These are phyloP conservation scores for Salix arbutifolia DNA, from an alignment of 345 rosid genomes.

Conservation along the genomic window DNA sequence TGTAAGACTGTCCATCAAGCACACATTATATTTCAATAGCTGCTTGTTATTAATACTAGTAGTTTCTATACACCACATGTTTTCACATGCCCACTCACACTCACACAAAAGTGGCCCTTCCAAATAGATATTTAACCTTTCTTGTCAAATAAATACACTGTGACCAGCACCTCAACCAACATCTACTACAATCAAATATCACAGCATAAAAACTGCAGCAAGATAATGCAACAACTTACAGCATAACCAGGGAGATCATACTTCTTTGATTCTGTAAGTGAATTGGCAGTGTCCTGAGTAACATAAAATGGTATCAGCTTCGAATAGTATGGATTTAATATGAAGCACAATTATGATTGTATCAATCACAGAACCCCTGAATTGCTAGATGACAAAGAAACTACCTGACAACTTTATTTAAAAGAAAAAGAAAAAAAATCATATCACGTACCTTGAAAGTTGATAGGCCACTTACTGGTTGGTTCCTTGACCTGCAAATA, in stretches of 20 bases:
- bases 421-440: background rate
- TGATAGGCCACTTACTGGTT: slow-evolving; percentile 23
- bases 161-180: background rate
- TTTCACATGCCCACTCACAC: background rate
- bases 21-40: background rate
- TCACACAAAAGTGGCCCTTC: background rate
- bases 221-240: slow-evolving; percentile 38
- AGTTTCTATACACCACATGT: background rate
- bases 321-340: background rate
- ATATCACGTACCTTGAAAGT: slow-evolving; percentile 39
- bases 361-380: background rate
- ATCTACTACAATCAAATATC: background rate
- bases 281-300: slow-evolving; percentile 41
- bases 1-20: background rate
- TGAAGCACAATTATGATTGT: background rate
- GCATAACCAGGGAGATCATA: slow-evolving; percentile 76
- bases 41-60: background rate
- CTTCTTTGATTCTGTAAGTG: slow-evolving; percentile 42
- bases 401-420: background rate
- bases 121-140: background rate
- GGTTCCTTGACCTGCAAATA: slow-evolving; percentile 34
- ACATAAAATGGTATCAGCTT: slow-evolving; percentile 10
- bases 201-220: background rate
- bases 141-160: background rate
- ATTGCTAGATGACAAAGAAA: background rate